Evolutionary conservation across 78 protist species (phyloP), one percentile per base, ranked within the genome.

Genomic region (Ministeria vibrans): DNA sequence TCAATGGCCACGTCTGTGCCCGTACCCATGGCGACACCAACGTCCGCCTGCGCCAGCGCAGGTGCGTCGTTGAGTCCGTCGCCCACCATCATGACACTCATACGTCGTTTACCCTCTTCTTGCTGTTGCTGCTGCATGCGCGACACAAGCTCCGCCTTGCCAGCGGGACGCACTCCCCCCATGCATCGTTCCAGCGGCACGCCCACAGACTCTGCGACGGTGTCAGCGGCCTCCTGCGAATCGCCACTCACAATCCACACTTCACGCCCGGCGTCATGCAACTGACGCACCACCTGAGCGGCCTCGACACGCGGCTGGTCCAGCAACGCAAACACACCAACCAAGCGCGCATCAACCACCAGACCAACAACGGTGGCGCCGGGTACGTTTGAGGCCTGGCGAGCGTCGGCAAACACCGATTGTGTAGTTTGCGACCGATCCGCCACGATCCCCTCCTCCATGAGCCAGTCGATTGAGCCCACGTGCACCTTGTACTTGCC

Each of bases 21-120:
- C 27, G 87, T 46, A 76, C 96, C 96, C 97, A 94, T 94, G 42
- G 95, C 93, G 0, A 92, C 86, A 74, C 97, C 97, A 76, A 96
- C 90, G 79, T 96, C 90, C 5, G 99, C 99, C 72, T 80, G 64
- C 78, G 87, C 87, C 27, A 96, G 86, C n/a, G 99, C 99, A 11
- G 97, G 97, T 22, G 98, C 92, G 84, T 97, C 99, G 80, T 97
- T 97, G 18, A 92, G 94, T 66, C 99, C 99, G 71, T 94, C 97
- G 62, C 98, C 97, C 36, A 93, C 86, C 88, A 95, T 87, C 43
- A 91, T 93, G 49, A 95, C 96, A 25, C 45, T 62, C 0, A 90
- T n/a, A n/a, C n/a, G n/a, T n/a, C n/a, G n/a, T n/a, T n/a, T n/a
- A n/a, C n/a, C n/a, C n/a, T n/a, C n/a, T 13, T 59, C 51, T n/a